Base-by-base conservation (phyloP, 495 filamentous ascomycete species). In the Xylaria palmicola region DNA sequence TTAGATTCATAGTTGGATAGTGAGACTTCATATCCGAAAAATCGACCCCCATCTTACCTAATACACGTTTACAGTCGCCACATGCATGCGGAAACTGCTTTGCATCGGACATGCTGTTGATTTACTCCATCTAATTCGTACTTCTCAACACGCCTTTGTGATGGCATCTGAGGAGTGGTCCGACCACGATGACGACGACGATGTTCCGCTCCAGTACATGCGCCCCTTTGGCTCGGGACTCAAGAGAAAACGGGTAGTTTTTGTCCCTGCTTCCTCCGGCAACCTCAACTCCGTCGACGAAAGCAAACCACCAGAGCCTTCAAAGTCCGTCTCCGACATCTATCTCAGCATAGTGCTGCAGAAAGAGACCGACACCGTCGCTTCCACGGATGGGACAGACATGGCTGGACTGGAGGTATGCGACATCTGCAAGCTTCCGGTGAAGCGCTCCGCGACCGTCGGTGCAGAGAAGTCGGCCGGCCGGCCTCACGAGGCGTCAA, bases 211-310 rank as follows among this genome's bases (percentile, higher is more conserved):
- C 6, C 82, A 89, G 65, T 81, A 88, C 64, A 86, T 88, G 66
- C 86, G 87, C 13, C 81, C 87, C n/a, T 96, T 94, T 69, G 89
- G 90, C 36, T 83, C 89, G 4, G 90, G 91, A 10, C 83, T 94
- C 43, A 85, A 89, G 60, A 84, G 87, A 12, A 90, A 89, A 75
- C 81, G 83, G 30, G 86, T 97, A n/a, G 78, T 83, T 6, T 97
- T 97, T 71, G 88, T 97, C 17, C 86, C 87, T 32, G 86, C 90
- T 29, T 79, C 86, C 4, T 73, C 74, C 34, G 70, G 73, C 41
- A 66, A 79, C 7, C 75, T 83, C 24, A 72, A 74, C 47, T 80
- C 81, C 0, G 78, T 78, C 39, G 65, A 72, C 6, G 52, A 72
- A n/a, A 56, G 61, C 10, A 52, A 57, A 51, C 53, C 70, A 52